These are phyloP conservation scores for Hippophae rhamnoides DNA, from an alignment of 306 rosid genomes.

Conservation along the genomic window DNA sequence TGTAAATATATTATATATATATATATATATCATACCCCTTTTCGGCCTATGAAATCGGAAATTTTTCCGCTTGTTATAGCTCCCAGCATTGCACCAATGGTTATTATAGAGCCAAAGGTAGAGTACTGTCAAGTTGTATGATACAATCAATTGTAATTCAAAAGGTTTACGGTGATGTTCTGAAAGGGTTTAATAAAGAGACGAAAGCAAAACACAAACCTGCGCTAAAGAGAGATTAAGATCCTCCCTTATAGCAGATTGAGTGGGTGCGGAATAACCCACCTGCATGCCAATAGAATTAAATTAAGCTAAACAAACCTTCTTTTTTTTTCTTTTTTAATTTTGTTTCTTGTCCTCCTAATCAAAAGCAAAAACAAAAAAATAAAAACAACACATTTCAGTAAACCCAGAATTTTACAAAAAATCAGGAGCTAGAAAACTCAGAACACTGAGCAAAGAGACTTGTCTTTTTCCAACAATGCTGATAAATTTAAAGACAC, in stretches of 20 bases:
- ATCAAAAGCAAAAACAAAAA: constrained; percentile 4
- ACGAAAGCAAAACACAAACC: constrained; percentile 18
- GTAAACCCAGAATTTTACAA: constrained; percentile 6
- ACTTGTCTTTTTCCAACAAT: background rate
- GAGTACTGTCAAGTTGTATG: constrained; percentile 47
- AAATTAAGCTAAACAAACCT: constrained; percentile 21
- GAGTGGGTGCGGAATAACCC: constrained; percentile 49
- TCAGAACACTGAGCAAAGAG: background rate
- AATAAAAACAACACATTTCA: background rate
- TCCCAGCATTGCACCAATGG: constrained; percentile 87
- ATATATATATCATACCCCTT: constrained; percentile 41
- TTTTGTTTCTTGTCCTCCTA: constrained; percentile 17
- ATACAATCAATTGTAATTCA: constrained; percentile 9
- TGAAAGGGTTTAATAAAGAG: background rate
- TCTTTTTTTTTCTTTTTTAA: constrained; percentile 4
- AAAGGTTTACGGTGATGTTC: background rate
- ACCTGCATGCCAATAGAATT: constrained; percentile 28
- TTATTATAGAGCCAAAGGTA: constrained; percentile 68
- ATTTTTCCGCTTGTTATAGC: constrained; percentile 59
- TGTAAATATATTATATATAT: background rate
- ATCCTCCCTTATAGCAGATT: constrained; percentile 44
- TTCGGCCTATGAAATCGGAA: constrained; percentile 62
- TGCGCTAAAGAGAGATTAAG: constrained; percentile 35
- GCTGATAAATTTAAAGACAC: background rate
- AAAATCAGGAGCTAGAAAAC: background rate